These are phyloP conservation scores for Cryptococcus maquisensis DNA, from an alignment of 1,284 basidiomycete species.

Conservation along the genomic window DNA sequence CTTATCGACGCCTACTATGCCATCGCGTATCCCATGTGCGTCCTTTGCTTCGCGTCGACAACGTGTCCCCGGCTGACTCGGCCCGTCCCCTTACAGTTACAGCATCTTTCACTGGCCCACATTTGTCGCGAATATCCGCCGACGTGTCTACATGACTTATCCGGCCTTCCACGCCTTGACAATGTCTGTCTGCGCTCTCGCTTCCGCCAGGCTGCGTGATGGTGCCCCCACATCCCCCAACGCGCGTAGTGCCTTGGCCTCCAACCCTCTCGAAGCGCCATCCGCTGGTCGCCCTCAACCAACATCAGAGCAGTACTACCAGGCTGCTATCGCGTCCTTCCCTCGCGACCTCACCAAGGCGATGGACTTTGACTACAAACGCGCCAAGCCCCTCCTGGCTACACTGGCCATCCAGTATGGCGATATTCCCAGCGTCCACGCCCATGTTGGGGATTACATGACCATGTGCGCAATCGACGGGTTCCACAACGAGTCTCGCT, in stretches of 20 bases:
- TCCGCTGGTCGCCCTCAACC: neutral
- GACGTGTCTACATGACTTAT: conserved; percentile 28
- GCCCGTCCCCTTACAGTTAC: conserved; percentile 18
- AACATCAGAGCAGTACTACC: conserved; percentile 23
- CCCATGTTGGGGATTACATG: conserved; percentile 36
- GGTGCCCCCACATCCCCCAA: conserved; percentile 20
- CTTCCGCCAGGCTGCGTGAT: conserved; percentile 39
- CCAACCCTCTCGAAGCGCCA: conserved; percentile 1
- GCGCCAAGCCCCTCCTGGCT: conserved; percentile 26
- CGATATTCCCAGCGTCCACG: conserved; percentile 19
- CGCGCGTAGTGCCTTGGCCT: neutral
- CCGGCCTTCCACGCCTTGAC: conserved; percentile 33
- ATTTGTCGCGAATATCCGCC: conserved; percentile 24
- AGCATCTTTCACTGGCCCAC: conserved; percentile 47
- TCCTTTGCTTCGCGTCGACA: neutral
- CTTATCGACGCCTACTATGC: conserved; percentile 30
- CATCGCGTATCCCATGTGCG: conserved; percentile 37
- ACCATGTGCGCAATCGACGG: conserved; percentile 37
- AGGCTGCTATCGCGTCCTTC: conserved; percentile 18
- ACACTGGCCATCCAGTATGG: conserved; percentile 35
- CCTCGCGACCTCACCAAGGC: conserved; percentile 22
- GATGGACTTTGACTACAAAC: conserved; percentile 25
- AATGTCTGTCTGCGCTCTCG: conserved; percentile 42
- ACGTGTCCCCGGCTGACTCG: neutral
- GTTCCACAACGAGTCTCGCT: conserved; percentile 40